phyloP scores from a whole-genome alignment of 306 rosid genomes.

The Vigna mungo region DNA sequence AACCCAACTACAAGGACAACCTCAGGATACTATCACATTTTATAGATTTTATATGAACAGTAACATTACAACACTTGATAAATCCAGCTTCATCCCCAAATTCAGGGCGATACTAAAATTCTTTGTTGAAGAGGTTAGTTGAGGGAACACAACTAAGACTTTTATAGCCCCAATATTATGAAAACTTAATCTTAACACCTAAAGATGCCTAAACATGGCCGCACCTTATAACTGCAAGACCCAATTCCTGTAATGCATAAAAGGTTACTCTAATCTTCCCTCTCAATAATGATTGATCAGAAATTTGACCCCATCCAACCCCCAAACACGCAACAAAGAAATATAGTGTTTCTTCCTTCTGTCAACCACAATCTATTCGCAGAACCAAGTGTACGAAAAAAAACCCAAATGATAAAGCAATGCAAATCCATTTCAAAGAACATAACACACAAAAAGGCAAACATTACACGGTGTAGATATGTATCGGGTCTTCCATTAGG shows the following conservation, averaged over 20 bases:
- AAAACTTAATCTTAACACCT: not conserved
- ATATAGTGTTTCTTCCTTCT: not conserved
- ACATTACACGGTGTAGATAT: not conserved
- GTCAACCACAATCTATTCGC: not conserved
- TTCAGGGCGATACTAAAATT: not conserved
- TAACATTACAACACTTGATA: not conserved
- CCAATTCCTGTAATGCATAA: not conserved
- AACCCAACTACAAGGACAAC: slow-evolving; percentile 5
- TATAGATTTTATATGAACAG: not conserved
- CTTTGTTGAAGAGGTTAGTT: not conserved
- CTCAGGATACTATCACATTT: not conserved
- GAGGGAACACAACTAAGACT: not conserved
- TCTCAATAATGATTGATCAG: not conserved
- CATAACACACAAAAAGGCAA: not conserved
- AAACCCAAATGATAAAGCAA: not conserved
- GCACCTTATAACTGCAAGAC: not conserved
- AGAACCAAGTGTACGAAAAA: not conserved
- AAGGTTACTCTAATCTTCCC: slow-evolving; percentile 1
- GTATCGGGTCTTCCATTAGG: not conserved
- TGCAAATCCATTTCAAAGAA: not conserved
- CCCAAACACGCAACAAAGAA: no score
- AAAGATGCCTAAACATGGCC: not conserved
- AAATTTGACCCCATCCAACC: not conserved
- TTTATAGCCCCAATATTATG: not conserved
- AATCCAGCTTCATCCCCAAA: not conserved